Evolutionary conservation across 768 basidiomycete species (phyloP), one percentile per base, ranked within the genome.

Genomic region (Clavulina sp.): DNA sequence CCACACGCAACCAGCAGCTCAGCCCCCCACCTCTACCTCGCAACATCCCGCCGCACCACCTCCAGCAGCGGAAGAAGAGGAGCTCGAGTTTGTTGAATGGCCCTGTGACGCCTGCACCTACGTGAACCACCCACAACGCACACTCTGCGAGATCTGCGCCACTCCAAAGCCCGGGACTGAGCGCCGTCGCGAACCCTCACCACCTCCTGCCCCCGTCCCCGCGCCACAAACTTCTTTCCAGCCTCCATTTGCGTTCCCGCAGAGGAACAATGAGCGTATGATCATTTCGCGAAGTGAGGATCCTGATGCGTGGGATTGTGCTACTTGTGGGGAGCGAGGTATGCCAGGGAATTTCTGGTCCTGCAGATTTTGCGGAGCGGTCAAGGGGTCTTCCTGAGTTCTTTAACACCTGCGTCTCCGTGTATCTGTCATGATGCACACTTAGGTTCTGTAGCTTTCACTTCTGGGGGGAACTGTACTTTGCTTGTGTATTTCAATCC

Each of bases 301-400:
- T n/a, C n/a, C n/a, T n/a, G 62, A 61, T 36, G 75, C 73, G 2
- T 89, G 85, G 84, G 67, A 67, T 21, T 88, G 84, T 60, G 61
- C 68, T 7, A 65, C 68, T 21, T 89, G 84, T 56, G 76, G 77
- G 23, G 75, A 81, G 61, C 62, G 60, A 31, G 76, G 73, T 24
- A 80, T 78, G 62, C 71, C 73, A 2, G 73, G 74, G 55, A 71
- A 77, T 21, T 73, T 77, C 54, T 89, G 82, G 84, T 79, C 77
- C 46, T 91, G 88, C 67, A 64, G 65, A 16, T 73, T 70, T 51
- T 91, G 86, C 61, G 84, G 84, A 16, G 65, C 68, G 19, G 70
- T 87, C 49, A 86, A 85, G 62, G n/a, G n/a, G n/a, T n/a, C n/a
- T n/a, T n/a, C n/a, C n/a, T n/a, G n/a, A n/a, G n/a, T n/a, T n/a